Base-by-base conservation (phyloP, 176 grass and related monocot genomes). In the Aegilops sharonensis region DNA sequence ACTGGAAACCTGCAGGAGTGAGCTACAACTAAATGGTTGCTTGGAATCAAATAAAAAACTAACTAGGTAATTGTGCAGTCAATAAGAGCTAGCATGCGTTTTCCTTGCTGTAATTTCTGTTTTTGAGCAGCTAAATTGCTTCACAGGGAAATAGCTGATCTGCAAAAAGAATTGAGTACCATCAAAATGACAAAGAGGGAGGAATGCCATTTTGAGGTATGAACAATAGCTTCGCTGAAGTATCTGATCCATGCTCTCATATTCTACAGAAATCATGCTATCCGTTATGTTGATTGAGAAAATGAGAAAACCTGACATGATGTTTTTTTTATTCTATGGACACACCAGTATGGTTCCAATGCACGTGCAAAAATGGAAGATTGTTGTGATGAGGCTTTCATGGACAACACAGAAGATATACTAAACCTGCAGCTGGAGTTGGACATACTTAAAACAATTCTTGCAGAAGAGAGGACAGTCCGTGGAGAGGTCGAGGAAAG, bases 11-110 rank as follows among this genome's bases (percentile, higher is more conserved):
- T 98, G 93, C 81, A 91, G 72, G 54, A 86, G 70, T 45, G 71
- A 95, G 37, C 84, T 94, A 12, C 88, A 94, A 84, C 25, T 25
- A 25, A 25, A 25, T 25, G 77, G 75, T 91, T 98, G 91, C 85
- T 87, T 95, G 88, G 90, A 91, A 82, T 89, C 93, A 84, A 98
- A 95, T 83, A 86, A 78, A 91, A 91, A 89, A 54, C 72, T 95
- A 23, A 94, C 89, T 71, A 94, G 97, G 97, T 98, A 86, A 75
- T 25, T 82, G 20, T 70, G 39, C 63, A 81, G 15, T 75, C 31
- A 69, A 79, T 68, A 67, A 73, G 6, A 21, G 42, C 21, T 83
- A 27, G 11, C 67, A 67, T 66, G 59, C 3, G 8, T 12, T 70
- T 56, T 47, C 0, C 72, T 32, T 64, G 32, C 43, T 86, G 47